phyloP scores from a whole-genome alignment of 192 early-diverging fungal species.

The Backusella sp. region DNA sequence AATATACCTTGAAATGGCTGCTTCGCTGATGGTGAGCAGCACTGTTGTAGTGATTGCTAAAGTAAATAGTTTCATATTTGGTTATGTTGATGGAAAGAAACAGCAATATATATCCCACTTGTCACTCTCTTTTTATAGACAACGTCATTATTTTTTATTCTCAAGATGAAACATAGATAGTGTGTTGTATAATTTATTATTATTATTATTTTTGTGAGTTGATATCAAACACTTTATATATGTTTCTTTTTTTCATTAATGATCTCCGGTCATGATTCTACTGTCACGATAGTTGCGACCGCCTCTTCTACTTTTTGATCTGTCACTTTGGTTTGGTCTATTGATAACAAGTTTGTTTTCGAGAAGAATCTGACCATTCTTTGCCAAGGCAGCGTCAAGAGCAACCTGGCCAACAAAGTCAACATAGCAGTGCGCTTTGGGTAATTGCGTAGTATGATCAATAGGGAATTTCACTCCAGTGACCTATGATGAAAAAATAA shows the following conservation, averaged over 20 bases:
- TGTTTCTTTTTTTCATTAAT: not conserved
- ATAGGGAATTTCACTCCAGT: conserved; percentile 34
- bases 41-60: conserved; percentile 17
- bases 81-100: not conserved
- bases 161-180: too few species aligned
- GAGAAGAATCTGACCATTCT: conserved; percentile 25
- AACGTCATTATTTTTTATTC: not conserved
- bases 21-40: conserved; percentile 15
- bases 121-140: not conserved
- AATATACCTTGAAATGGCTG: conserved; percentile 31
- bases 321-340: conserved; percentile 24
- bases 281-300: conserved; percentile 13
- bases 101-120: not conserved
- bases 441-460: conserved; percentile 27
- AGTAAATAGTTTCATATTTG: conserved; percentile 33
- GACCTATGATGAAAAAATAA: conserved; percentile 7
- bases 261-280: not conserved
- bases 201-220: not conserved
- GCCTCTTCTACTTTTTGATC: conserved; percentile 22
- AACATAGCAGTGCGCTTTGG: conserved; percentile 39
- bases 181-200: too few species aligned
- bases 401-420: conserved; percentile 29
- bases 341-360: conserved; percentile 36
- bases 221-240: not conserved
- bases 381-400: conserved; percentile 28